Evolutionary conservation across 495 filamentous ascomycete genomes (phyloP), one percentile per base, ranked within the genome.

Genomic region (Podospora anserina): DNA sequence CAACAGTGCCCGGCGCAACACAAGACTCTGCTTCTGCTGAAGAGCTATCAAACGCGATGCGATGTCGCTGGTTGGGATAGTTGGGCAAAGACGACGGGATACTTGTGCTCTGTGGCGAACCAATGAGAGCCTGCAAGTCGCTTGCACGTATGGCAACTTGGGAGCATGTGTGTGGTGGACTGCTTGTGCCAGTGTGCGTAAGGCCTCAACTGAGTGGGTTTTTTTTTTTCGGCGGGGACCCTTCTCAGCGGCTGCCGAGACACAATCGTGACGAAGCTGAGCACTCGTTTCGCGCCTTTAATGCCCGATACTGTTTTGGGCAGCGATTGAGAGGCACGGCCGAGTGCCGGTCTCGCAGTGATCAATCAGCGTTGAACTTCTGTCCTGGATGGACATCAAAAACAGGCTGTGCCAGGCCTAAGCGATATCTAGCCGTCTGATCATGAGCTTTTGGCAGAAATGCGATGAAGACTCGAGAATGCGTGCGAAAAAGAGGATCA

Each of bases 291-390:
- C 57, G 66, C 66, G 28, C 63, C 60, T 72, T 78, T 77, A 63
- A 64, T 78, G 75, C 77, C 77, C 74, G 75, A 78, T 68, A 68
- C 44, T 68, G 66, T 18, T 19, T 78, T 78, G 75, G 77, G 77
- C 77, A 78, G 49, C 77, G 77, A 78, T 64, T 62, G 62, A 30
- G 55, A 67, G 26, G 69, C 58, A 23, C 32, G 60, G 63, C 49
- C 39, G 61, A 32, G 34, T 62, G 44, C 18, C 53, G 26, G n/a
- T 39, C 63, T 53, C 39, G 44, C 39, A 66, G 55, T 53, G 18
- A 67, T 32, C 57, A 53, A 55, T 62, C 62, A 32, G 34, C 63
- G 30, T 63, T 18, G 53, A 59, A 15, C 16, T 23, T 19, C 26
- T 27, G 11, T 6, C 39, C 44, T 56, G 2, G 27, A 56, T 26